Percentiles rank a stretch among this genome's conserved stretches.
phyloP scores from a whole-genome alignment of 495 filamentous ascomycete species.

The Penicillium odoratum region DNA sequence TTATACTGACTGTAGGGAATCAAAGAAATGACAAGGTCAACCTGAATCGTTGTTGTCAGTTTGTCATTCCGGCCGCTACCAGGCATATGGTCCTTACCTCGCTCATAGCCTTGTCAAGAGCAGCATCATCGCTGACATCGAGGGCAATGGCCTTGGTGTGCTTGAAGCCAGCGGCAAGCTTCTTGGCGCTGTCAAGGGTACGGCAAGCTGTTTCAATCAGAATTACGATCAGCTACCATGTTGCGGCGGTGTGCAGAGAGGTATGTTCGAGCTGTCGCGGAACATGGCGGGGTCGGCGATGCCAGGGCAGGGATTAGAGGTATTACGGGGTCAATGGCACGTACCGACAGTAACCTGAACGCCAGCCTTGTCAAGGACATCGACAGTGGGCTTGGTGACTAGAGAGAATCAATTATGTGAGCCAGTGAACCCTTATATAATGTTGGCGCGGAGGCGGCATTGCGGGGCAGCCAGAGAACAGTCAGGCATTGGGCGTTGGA shows the following conservation, averaged over 20 bases:
- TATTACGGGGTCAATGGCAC: constrained; percentile 24
- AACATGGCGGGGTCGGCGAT: constrained; percentile 11
- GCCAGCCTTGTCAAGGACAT: constrained; percentile 71
- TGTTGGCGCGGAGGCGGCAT: constrained; percentile 2
- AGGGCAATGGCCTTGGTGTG: constrained; percentile 73
- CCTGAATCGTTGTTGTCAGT: background rate
- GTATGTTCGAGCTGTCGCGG: background rate
- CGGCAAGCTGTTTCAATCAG: constrained; percentile 65
- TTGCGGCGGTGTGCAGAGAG: background rate
- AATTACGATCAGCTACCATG: constrained; percentile 10
- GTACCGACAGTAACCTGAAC: constrained; percentile 82
- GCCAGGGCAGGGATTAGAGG: background rate
- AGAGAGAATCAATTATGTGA: constrained; percentile 12
- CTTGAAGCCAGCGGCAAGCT: constrained; percentile 69
- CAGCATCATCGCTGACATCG: constrained; percentile 72
- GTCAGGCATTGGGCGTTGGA: background rate
- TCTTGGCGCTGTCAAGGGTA: constrained; percentile 73
- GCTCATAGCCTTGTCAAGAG: constrained; percentile 73
- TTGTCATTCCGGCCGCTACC: background rate
- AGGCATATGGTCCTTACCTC: constrained; percentile 36
- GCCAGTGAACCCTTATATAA: constrained; percentile 10
- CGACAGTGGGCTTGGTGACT: constrained; percentile 75
- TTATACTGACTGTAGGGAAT: constrained; percentile 71
- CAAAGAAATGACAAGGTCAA: constrained; percentile 76
- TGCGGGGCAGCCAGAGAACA: constrained; percentile 32